A percentile compares a stretch with the other conserved stretches of the same genome.
These are phyloP conservation scores for Perilla frutescens DNA, from an alignment of 257 asterid species.

Conservation along the genomic window DNA sequence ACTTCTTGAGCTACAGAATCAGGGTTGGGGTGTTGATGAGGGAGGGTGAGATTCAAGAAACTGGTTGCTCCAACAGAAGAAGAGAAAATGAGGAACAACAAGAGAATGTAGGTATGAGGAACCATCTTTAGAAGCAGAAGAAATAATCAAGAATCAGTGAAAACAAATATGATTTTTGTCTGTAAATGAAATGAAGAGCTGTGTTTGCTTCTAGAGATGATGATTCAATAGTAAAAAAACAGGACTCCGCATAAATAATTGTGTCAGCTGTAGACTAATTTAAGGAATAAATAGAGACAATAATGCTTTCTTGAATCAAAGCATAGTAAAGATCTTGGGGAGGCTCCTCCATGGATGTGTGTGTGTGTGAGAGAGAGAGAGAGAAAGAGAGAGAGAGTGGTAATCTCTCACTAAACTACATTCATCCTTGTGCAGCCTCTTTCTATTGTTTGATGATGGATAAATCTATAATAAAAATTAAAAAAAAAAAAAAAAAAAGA, in stretches of 20 bases:
- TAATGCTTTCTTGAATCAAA: conserved; percentile 20
- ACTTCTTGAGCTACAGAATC: conserved; percentile 53
- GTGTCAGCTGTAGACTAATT: conserved; percentile 30
- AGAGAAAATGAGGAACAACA: conserved; percentile 37
- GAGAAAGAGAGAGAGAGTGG: conserved; percentile 20
- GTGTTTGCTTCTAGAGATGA: conserved; percentile 33
- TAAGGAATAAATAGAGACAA: conserved; percentile 33
- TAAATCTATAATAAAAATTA: neutral
- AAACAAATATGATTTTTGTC: conserved; percentile 13
- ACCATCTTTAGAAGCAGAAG: conserved; percentile 40
- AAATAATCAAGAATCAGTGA: neutral
- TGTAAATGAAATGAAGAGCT: conserved; percentile 33
- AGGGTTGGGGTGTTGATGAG: conserved; percentile 56
- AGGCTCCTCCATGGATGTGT: conserved; percentile 30
- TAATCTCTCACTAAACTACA: conserved; percentile 35
- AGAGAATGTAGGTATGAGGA: conserved; percentile 43
- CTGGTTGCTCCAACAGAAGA: conserved; percentile 31
- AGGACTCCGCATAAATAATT: conserved; percentile 27
- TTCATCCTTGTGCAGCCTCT: conserved; percentile 33
- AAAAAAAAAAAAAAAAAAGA: neutral
- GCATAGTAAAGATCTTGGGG: conserved; percentile 31
- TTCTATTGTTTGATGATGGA: neutral
- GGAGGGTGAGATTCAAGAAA: conserved; percentile 51
- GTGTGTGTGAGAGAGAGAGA: neutral
- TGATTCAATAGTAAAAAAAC: conserved; percentile 17